Evolutionary conservation across 108 stramenopile species (phyloP), one percentile per base, ranked within the genome.

Genomic region (Epithemia pelagica): DNA sequence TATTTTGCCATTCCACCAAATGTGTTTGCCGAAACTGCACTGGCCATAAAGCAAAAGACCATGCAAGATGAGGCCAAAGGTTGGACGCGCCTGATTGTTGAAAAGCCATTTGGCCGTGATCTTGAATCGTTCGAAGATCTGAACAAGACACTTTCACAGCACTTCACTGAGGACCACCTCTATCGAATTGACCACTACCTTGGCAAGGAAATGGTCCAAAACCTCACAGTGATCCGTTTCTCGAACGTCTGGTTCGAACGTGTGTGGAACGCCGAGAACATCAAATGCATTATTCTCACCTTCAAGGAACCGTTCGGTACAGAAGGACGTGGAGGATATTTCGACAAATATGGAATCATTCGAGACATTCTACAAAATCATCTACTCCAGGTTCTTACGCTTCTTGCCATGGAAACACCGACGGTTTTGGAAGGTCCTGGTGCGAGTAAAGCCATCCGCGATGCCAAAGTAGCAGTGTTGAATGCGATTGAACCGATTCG

Each of bases 181-280:
- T 99, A 90, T 79, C 90, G 98, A 10, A 99, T 99, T 63, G 98
- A 99, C 69, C 98, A 99, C 65, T 99, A 98, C 73, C 74, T 99
- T 20, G 98, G 98, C 28, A 99, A 99, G 79, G 98, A 99, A 79
- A 95, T 99, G 92, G 97, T 97, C 23, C 96, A 96, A 78, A 99
- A 97, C 73, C 59, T 97, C 37, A 78, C 88, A 52, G 82, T 95
- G 0, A 65, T 96, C 67, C 75, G 97, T 23, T 99, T 98, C 70
- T 88, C 86, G 2, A 99, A 99, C 72, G 70, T 77, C 10, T 92
- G 89, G 82, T 92, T 95, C 37, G 96, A 98, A 69, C 89, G 83
- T 8, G 68, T 97, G 24, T 96, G 88, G 91, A 92, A 91, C 67
- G 59, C 75, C 20, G 76, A 83, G 54, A 62, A 78, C 67, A 78